Conservation (phyloP, 345 rosid genomes). For the Dipteronia dyeriana region DNA sequence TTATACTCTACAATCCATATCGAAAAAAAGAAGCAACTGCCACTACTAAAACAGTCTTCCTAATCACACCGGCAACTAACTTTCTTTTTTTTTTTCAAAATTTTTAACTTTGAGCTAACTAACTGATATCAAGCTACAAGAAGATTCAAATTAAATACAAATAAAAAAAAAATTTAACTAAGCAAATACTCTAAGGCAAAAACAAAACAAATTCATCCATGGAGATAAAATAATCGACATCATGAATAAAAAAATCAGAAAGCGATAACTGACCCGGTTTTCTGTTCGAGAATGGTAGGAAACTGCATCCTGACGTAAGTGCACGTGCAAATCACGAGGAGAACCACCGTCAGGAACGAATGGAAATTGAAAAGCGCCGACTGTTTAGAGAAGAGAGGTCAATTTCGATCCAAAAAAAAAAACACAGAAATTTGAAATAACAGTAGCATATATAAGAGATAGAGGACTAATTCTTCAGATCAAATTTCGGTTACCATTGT, state of each 20-base stretch:
- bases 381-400: slow-evolving; percentile 36
- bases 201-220: background rate
- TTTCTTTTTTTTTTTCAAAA: background rate
- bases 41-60: background rate
- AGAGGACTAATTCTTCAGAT: too few species aligned
- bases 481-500: slow-evolving; percentile 12
- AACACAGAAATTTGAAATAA: background rate
- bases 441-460: too few species aligned
- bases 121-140: background rate
- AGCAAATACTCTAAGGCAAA: background rate
- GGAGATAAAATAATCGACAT: background rate
- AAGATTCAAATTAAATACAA: background rate
- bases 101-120: background rate
- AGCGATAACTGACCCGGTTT: slow-evolving; percentile 63
- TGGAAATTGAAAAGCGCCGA: slow-evolving; percentile 96
- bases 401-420: background rate
- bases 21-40: background rate
- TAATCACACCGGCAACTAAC: background rate
- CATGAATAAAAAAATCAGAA: background rate
- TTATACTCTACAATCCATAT: background rate
- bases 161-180: background rate
- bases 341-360: slow-evolving; percentile 82
- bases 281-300: slow-evolving; percentile 90
- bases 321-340: slow-evolving; percentile 90
- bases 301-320: slow-evolving; percentile 94